These are phyloP conservation scores for Magnolia sinica DNA, from an alignment of 164 flowering plant genomes.

Conservation along the genomic window DNA sequence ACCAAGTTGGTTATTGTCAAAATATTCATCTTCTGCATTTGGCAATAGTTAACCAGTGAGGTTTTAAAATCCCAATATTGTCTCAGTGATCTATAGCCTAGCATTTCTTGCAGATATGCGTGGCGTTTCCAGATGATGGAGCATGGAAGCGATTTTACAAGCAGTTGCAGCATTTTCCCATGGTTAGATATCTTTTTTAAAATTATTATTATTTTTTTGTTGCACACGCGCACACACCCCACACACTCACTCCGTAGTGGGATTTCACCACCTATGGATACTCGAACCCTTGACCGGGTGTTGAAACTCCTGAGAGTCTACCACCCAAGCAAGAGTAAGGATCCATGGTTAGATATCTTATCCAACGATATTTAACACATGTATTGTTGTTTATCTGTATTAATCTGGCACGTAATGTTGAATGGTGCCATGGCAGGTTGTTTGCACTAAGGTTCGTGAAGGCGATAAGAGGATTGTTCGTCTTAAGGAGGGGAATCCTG, in stretches of 20 bases:
- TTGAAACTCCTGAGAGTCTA: too few relatives aligned
- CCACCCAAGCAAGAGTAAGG: too few relatives aligned
- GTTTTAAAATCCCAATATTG: background rate
- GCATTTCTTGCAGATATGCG: conserved; percentile 45
- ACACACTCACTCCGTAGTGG: too few relatives aligned
- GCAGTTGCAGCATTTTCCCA: conserved; percentile 76
- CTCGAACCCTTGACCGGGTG: too few relatives aligned
- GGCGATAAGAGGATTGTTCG: conserved; percentile 92
- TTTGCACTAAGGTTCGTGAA: conserved; percentile 92
- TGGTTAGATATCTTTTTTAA: conserved; percentile 35
- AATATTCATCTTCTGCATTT: background rate
- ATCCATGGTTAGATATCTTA: conserved; percentile 31
- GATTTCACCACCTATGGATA: too few relatives aligned
- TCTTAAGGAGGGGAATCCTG: conserved; percentile 87
- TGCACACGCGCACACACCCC: too few relatives aligned
- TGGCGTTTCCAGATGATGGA: conserved; percentile 99
- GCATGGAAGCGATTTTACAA: conserved; percentile 98
- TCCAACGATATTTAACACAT: background rate
- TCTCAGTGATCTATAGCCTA: background rate
- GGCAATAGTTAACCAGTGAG: background rate
- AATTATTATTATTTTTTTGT: background rate
- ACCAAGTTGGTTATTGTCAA: background rate
- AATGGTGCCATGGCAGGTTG: conserved; percentile 45
- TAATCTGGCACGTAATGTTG: background rate
- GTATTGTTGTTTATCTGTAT: background rate